phyloP scores from a whole-genome alignment of 768 basidiomycete species.

The Leccinum rimulosum region DNA sequence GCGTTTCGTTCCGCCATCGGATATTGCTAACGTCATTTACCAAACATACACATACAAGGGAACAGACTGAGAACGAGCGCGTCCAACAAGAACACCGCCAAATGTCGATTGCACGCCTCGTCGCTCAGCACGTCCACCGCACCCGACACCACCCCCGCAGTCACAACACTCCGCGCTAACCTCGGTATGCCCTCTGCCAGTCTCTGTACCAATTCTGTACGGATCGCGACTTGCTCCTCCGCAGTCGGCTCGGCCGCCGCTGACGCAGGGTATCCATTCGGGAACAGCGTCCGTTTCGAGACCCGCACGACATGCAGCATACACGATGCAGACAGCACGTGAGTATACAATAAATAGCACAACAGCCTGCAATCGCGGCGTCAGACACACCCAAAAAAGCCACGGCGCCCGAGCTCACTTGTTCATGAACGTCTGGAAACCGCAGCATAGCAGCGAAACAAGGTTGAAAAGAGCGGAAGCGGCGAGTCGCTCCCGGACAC shows the following conservation, averaged over 20 bases:
- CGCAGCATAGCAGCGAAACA: constrained; percentile 44
- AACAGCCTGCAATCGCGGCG: constrained; percentile 49
- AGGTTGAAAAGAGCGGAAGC: constrained; percentile 45
- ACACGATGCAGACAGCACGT: constrained; percentile 50
- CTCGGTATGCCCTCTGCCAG: constrained; percentile 41
- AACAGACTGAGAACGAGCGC: constrained; percentile 67
- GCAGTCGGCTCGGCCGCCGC: constrained; percentile 69
- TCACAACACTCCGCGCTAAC: constrained; percentile 40
- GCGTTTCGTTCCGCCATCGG: no score
- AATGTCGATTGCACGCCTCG: constrained; percentile 71
- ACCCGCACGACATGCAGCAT: constrained; percentile 52
- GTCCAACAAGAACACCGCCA: constrained; percentile 73
- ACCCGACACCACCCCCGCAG: constrained; percentile 6
- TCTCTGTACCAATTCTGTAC: constrained; percentile 38
- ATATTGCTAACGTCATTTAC: not conserved
- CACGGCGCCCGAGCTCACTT: constrained; percentile 37
- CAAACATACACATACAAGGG: constrained; percentile 43
- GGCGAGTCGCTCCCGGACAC: constrained; percentile 47
- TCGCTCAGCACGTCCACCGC: constrained; percentile 44
- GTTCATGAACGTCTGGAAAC: constrained; percentile 56
- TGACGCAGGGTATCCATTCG: constrained; percentile 82
- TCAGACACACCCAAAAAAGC: constrained; percentile 8
- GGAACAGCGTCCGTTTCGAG: constrained; percentile 76
- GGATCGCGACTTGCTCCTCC: constrained; percentile 69
- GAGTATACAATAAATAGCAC: constrained; percentile 59